Conservation (phyloP, 2,329 filamentous ascomycete genomes). For the Venturia asperata region DNA sequence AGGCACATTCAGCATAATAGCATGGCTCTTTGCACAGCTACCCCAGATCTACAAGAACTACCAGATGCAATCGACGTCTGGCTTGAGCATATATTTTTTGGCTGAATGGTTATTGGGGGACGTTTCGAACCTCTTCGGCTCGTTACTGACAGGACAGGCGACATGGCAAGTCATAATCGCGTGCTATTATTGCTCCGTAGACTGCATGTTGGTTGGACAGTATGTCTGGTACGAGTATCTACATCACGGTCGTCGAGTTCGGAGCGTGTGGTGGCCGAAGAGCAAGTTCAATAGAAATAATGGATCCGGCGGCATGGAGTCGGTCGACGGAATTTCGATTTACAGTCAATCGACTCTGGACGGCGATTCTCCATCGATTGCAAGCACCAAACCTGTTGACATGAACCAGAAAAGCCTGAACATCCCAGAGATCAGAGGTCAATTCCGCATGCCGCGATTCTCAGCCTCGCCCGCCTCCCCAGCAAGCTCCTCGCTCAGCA, state of each 20-base stretch:
- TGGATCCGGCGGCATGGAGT: neutral
- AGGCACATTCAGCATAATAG: constrained; percentile 55
- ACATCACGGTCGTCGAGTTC: constrained; percentile 42
- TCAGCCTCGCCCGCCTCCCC: constrained; percentile 25
- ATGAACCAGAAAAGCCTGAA: constrained; percentile 5
- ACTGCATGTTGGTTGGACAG: constrained; percentile 54
- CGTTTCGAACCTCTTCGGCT: constrained; percentile 55
- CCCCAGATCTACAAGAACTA: constrained; percentile 66
- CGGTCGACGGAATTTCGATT: constrained; percentile 17
- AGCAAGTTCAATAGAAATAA: constrained; percentile 12
- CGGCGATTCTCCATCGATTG: constrained; percentile 12
- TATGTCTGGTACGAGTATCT: constrained; percentile 60
- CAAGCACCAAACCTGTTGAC: constrained; percentile 16
- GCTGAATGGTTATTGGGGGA: constrained; percentile 61
- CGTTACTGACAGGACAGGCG: constrained; percentile 56
- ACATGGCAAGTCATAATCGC: constrained; percentile 60
- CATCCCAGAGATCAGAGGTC: constrained; percentile 11
- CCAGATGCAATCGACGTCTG: constrained; percentile 55
- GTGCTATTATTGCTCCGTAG: constrained; percentile 59
- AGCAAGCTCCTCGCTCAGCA: constrained; percentile 12
- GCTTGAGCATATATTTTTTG: constrained; percentile 58
- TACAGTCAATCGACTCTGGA: constrained; percentile 14
- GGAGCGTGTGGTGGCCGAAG: constrained; percentile 28
- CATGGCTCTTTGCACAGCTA: constrained; percentile 63
- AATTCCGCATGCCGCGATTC: constrained; percentile 20